A percentile compares a stretch with the other conserved stretches of the same genome.
Conservation (phyloP, 2,329 filamentous ascomycete genomes). For the Microdochium trichocladiopsis region DNA sequence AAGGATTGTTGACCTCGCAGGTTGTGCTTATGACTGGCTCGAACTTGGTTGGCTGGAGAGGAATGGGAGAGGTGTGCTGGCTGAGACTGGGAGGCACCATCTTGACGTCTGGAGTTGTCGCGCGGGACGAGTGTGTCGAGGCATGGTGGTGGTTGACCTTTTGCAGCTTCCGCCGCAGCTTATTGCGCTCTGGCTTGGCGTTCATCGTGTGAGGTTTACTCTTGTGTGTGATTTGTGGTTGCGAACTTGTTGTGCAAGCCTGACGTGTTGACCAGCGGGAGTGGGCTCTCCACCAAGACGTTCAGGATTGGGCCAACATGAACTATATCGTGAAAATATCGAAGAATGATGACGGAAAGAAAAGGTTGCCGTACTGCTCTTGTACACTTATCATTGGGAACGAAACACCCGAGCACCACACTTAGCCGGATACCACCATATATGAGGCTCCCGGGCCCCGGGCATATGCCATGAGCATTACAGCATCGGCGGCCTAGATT, state of each 20-base stretch:
- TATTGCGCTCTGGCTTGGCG: conserved; percentile 18
- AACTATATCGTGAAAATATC: too few relatives aligned
- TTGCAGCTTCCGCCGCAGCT: conserved; percentile 20
- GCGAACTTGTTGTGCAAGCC: too few relatives aligned
- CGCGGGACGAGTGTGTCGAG: not conserved
- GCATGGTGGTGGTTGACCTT: conserved; percentile 12
- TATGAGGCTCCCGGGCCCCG: too few relatives aligned
- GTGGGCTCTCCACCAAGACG: too few relatives aligned
- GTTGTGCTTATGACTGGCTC: conserved; percentile 4
- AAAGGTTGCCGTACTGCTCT: too few relatives aligned
- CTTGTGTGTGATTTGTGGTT: not conserved
- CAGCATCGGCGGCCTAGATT: not conserved
- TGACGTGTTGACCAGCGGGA: too few relatives aligned
- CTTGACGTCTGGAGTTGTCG: not conserved
- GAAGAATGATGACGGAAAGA: too few relatives aligned
- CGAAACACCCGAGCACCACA: too few relatives aligned
- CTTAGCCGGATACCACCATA: not conserved
- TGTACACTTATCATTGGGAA: too few relatives aligned
- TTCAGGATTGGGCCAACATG: too few relatives aligned
- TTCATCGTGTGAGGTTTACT: not conserved
- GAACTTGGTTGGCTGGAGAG: conserved; percentile 7
- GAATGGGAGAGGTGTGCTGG: not conserved
- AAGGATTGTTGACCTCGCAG: conserved; percentile 6
- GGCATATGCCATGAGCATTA: not conserved
- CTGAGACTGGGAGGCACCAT: not conserved